These are phyloP conservation scores for Backusella macrospora DNA, from an alignment of 192 early-diverging fungal species.

Conservation along the genomic window DNA sequence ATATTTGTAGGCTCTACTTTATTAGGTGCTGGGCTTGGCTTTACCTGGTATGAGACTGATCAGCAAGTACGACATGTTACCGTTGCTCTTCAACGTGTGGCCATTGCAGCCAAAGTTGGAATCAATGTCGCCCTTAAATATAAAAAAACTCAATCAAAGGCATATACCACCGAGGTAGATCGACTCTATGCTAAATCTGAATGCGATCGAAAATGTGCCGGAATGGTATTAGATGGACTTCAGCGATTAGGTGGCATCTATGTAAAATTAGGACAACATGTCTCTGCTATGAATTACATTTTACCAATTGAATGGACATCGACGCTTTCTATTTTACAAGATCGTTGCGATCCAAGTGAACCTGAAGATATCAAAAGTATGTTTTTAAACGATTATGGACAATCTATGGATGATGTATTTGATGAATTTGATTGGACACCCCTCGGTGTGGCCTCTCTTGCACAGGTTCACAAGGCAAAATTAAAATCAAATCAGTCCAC, in stretches of 20 bases:
- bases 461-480: slow-evolving; percentile 86
- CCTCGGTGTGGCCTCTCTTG: slow-evolving; percentile 89
- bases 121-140: slow-evolving; percentile 57
- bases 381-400: slow-evolving; percentile 70
- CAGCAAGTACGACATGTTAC: slow-evolving; percentile 36
- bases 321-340: slow-evolving; percentile 82
- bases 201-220: slow-evolving; percentile 68
- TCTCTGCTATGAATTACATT: slow-evolving; percentile 79
- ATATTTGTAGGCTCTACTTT: not conserved
- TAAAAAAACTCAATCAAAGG: slow-evolving; percentile 46
- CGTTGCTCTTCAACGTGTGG: slow-evolving; percentile 39
- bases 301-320: slow-evolving; percentile 87
- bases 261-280: slow-evolving; percentile 87
- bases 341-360: slow-evolving; percentile 79
- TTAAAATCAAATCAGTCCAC: slow-evolving; percentile 63
- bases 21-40: slow-evolving; percentile 11
- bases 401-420: slow-evolving; percentile 69
- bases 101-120: slow-evolving; percentile 43
- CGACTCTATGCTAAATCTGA: slow-evolving; percentile 45
- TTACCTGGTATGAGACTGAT: slow-evolving; percentile 21
- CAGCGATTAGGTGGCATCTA: slow-evolving; percentile 82
- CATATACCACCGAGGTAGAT: slow-evolving; percentile 28
- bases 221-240: slow-evolving; percentile 61
- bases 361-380: slow-evolving; percentile 69
- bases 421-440: slow-evolving; percentile 79